Conservation (phyloP, 306 rosid species). For the Begonia peltatifolia region DNA sequence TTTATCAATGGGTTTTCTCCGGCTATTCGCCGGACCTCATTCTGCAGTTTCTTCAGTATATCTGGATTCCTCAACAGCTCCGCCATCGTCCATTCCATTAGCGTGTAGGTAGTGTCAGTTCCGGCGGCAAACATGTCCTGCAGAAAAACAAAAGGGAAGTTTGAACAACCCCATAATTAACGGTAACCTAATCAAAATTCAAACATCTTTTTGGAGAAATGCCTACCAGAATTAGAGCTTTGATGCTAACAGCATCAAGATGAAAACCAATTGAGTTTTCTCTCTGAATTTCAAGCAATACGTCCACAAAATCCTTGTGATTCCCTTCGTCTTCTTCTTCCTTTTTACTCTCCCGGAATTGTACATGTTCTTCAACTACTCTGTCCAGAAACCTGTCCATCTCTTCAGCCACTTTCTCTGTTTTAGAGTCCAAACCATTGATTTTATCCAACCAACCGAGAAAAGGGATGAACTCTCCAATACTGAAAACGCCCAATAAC, state of each 20-base stretch:
- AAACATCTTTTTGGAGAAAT: background rate
- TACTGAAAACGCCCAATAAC: background rate
- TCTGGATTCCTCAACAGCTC: background rate
- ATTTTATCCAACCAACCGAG: background rate
- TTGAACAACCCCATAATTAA: background rate
- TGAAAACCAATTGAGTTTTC: background rate
- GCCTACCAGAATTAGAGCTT: background rate
- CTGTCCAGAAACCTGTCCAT: background rate
- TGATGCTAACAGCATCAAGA: background rate
- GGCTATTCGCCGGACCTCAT: background rate
- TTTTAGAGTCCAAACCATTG: constrained; percentile 2
- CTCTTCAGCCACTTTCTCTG: background rate
- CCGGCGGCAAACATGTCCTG: background rate
- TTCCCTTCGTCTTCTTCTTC: background rate
- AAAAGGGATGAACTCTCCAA: background rate
- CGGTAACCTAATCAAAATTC: background rate
- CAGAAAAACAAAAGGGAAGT: background rate
- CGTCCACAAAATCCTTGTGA: background rate
- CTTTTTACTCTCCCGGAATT: background rate
- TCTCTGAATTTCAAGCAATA: background rate
- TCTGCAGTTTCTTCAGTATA: background rate
- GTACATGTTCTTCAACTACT: constrained; percentile 1
- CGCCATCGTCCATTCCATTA: constrained; percentile 2
- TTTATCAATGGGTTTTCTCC: background rate
- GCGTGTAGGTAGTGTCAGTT: background rate